Evolutionary conservation across 805 yeast genomes (phyloP).

Genomic region (Candida ulmi): DNA sequence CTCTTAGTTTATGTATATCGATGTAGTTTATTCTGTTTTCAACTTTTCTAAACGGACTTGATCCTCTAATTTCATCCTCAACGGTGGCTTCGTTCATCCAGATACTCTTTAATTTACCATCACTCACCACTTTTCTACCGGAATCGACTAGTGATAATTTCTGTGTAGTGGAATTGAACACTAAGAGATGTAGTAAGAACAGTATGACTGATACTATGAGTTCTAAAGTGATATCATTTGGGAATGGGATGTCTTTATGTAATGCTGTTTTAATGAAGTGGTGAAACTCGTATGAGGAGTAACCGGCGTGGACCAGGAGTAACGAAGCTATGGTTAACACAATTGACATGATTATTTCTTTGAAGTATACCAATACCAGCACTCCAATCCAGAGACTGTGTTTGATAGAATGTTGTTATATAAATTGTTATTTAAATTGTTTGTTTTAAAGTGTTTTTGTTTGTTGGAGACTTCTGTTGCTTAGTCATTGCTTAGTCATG

Average conservation of each 20-base stretch:
- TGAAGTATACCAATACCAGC: too few relatives aligned
- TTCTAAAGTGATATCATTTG: background rate
- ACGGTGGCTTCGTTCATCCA: background rate
- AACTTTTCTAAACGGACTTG: background rate
- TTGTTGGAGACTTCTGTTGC: too few relatives aligned
- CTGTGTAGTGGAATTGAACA: background rate
- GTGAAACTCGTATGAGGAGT: slow-evolving; percentile 1
- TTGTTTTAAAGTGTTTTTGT: too few relatives aligned
- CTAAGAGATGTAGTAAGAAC: background rate
- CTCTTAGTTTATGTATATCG: background rate
- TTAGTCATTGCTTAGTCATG: too few relatives aligned
- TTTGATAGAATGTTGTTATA: too few relatives aligned
- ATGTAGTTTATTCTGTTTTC: background rate
- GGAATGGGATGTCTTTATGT: background rate
- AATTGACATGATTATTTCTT: background rate
- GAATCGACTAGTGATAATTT: background rate
- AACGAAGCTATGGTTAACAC: background rate
- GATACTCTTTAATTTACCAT: background rate
- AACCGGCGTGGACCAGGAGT: background rate
- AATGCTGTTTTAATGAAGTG: background rate
- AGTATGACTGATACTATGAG: background rate
- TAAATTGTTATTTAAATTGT: too few relatives aligned
- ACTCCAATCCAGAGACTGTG: too few relatives aligned
- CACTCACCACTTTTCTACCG: background rate
- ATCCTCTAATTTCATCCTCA: slow-evolving; percentile 1